Evolutionary conservation across 2,329 filamentous ascomycete genomes (phyloP).

Genomic region (Onygenales sp.): DNA sequence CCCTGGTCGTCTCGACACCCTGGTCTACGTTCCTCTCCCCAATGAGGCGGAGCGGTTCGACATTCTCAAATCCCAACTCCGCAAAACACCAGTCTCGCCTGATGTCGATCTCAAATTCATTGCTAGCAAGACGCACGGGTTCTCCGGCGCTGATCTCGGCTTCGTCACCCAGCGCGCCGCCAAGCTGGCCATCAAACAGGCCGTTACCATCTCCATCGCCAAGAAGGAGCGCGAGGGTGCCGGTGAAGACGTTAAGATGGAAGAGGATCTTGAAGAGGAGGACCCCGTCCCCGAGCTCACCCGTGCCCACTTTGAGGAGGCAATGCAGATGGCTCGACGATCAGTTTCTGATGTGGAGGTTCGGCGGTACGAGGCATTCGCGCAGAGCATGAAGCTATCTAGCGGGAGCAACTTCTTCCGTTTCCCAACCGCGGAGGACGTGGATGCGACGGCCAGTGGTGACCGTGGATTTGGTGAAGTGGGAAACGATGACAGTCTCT

Average conservation of each 20-base stretch:
- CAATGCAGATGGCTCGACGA: slow-evolving; percentile 86
- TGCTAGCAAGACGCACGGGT: slow-evolving; percentile 93
- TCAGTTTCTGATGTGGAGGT: slow-evolving; percentile 97
- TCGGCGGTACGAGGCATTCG: slow-evolving; percentile 94
- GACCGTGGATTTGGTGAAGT: slow-evolving; percentile 63
- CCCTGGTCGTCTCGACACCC: slow-evolving; percentile 94
- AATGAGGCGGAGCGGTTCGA: slow-evolving; percentile 81
- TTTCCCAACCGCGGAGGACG: slow-evolving; percentile 62
- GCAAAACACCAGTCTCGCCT: slow-evolving; percentile 85
- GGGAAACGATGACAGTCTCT: slow-evolving; percentile 93
- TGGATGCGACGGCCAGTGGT: slow-evolving; percentile 39
- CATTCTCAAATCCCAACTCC: slow-evolving; percentile 91
- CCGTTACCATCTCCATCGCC: slow-evolving; percentile 79
- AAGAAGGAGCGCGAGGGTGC: slow-evolving; percentile 77
- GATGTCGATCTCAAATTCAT: slow-evolving; percentile 90
- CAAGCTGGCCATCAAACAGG: slow-evolving; percentile 98
- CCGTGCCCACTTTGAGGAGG: slow-evolving; percentile 95
- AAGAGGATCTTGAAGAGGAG: slow-evolving; percentile 61
- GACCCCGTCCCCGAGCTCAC: slow-evolving; percentile 95
- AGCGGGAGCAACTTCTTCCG: slow-evolving; percentile 96
- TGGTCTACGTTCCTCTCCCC: slow-evolving; percentile 95
- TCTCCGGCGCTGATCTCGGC: slow-evolving; percentile 98
- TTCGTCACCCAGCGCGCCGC: slow-evolving; percentile 98
- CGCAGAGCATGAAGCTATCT: slow-evolving; percentile 98
- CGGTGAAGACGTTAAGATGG: slow-evolving; percentile 67